Evolutionary conservation across 345 rosid species (phyloP).

Genomic region (Salix udensis): DNA sequence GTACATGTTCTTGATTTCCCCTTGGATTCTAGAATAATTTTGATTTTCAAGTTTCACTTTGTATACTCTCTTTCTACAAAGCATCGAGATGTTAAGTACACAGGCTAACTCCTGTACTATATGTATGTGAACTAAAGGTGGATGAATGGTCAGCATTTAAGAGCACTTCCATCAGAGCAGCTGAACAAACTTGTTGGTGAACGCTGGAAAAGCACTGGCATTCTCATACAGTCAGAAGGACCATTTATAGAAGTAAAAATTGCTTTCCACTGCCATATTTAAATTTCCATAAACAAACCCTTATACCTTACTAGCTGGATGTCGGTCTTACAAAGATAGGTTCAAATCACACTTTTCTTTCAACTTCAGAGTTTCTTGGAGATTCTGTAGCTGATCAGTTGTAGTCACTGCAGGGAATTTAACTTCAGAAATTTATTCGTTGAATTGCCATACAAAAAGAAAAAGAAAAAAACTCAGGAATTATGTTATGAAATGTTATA

Average conservation of each 20-base stretch:
- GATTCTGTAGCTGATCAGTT: neutral
- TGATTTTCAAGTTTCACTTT: neutral
- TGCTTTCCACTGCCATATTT: neutral
- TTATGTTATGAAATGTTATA: neutral
- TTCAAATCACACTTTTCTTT: neutral
- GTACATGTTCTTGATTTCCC: slow-evolving; percentile 5
- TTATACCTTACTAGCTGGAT: neutral
- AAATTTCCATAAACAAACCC: neutral
- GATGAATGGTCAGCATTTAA: slow-evolving; percentile 96
- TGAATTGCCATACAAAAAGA: neutral
- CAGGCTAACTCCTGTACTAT: slow-evolving; percentile 12
- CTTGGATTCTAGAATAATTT: neutral
- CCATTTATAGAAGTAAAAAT: slow-evolving; percentile 63
- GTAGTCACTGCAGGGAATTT: neutral
- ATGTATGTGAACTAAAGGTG: slow-evolving; percentile 48
- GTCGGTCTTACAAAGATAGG: neutral
- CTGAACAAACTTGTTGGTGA: slow-evolving; percentile 67
- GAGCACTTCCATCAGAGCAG: slow-evolving; percentile 59
- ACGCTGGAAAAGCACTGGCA: slow-evolving; percentile 68
- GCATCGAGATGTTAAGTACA: neutral
- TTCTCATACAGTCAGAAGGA: slow-evolving; percentile 58
- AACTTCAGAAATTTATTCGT: neutral
- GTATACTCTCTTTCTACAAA: neutral
- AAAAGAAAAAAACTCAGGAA: neutral
- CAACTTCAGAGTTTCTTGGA: neutral